Conservation (phyloP, 2,329 filamentous ascomycete genomes). For the Fonsecaea erecta region DNA sequence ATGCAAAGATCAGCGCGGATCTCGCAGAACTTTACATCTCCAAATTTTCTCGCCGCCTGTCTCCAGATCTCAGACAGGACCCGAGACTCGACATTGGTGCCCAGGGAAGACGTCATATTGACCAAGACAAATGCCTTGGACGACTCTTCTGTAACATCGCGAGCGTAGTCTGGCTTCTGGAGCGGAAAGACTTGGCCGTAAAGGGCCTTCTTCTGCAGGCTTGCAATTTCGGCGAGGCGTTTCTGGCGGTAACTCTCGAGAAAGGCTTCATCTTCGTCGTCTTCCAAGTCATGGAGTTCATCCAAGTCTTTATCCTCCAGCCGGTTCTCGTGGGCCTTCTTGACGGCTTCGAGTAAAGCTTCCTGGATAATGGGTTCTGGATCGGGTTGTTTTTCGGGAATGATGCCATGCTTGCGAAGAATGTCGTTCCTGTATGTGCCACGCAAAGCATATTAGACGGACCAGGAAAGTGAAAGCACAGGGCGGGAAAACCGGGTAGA, state of each 20-base stretch:
- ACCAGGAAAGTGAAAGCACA: background rate
- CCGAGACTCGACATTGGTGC: slow-evolving; percentile 82
- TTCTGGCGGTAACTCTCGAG: slow-evolving; percentile 82
- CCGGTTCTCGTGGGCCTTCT: slow-evolving; percentile 86
- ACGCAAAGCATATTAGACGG: background rate
- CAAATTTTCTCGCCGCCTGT: slow-evolving; percentile 80
- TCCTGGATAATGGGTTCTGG: slow-evolving; percentile 96
- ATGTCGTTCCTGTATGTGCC: slow-evolving; percentile 72
- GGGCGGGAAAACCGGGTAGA: slow-evolving; percentile 12
- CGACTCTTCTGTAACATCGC: slow-evolving; percentile 90
- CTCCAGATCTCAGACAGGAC: slow-evolving; percentile 85
- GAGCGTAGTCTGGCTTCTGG: slow-evolving; percentile 89
- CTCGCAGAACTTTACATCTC: slow-evolving; percentile 97
- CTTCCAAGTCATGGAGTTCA: slow-evolving; percentile 90
- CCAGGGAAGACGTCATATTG: slow-evolving; percentile 76
- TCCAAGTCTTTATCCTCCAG: slow-evolving; percentile 93
- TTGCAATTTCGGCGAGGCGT: slow-evolving; percentile 79
- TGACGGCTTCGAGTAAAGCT: slow-evolving; percentile 80
- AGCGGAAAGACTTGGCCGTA: slow-evolving; percentile 92
- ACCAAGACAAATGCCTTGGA: slow-evolving; percentile 71
- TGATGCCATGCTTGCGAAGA: slow-evolving; percentile 91
- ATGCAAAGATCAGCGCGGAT: slow-evolving; percentile 92
- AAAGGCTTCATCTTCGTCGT: slow-evolving; percentile 92
- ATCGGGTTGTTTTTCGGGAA: slow-evolving; percentile 95
- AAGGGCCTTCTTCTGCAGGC: slow-evolving; percentile 73